phyloP scores from a whole-genome alignment of 1,284 basidiomycete species.

The Vanrija pseudolonga region DNA sequence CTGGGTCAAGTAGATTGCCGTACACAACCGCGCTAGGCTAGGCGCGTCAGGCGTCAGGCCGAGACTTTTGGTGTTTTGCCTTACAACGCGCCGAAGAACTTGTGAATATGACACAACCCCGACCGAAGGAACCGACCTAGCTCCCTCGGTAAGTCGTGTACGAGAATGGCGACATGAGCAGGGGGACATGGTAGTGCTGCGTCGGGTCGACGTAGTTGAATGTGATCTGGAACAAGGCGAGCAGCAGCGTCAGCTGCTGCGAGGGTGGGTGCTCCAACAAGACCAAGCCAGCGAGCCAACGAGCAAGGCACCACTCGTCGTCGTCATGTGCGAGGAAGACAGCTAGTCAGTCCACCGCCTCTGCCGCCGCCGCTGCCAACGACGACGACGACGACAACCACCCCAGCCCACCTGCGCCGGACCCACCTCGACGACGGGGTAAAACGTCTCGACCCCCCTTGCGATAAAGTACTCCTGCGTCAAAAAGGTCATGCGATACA shows the following conservation, averaged over 20 bases:
- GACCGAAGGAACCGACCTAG: constrained; percentile 45
- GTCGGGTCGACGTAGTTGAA: constrained; percentile 65
- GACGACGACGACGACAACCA: too few species aligned
- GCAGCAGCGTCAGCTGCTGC: too few species aligned
- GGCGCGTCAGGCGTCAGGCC: too few species aligned
- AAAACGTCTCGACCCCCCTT: constrained; percentile 66
- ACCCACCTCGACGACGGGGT: constrained; percentile 59
- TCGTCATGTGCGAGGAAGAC: too few species aligned
- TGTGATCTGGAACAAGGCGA: constrained; percentile 57
- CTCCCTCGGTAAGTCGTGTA: constrained; percentile 91
- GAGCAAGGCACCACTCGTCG: too few species aligned
- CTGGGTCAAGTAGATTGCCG: too few species aligned
- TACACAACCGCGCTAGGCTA: too few species aligned
- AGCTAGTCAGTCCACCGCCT: background rate
- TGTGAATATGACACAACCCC: too few species aligned
- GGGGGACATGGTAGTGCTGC: constrained; percentile 86
- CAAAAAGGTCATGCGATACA: constrained; percentile 81
- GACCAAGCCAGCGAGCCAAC: too few species aligned
- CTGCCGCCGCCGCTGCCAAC: background rate
- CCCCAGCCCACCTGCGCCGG: constrained; percentile 9
- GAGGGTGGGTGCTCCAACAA: background rate
- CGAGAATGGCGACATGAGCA: constrained; percentile 84
- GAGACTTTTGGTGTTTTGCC: too few species aligned
- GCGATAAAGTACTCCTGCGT: constrained; percentile 75
- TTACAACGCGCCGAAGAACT: too few species aligned